Base-by-base conservation (phyloP, 2,329 filamentous ascomycete genomes). In the Colletotrichum cuscutae region DNA sequence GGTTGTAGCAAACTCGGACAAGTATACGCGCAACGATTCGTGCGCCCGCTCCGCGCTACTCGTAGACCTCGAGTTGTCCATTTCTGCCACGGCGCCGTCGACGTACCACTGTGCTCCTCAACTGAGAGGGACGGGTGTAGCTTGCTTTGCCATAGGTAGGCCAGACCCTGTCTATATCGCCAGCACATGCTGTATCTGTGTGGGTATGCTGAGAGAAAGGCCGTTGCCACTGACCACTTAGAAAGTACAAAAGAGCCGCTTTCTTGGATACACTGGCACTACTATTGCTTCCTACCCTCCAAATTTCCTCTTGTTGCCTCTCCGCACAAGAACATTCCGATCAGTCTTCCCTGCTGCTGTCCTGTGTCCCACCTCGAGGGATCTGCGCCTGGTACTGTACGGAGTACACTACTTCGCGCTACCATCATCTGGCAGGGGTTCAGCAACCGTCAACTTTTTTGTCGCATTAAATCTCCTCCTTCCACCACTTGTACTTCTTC, bases 401-500 rank as follows among this genome's bases (percentile, higher is more conserved):
- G 32, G 32, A 32, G 11, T 42, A 60, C 30, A 30, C 30, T 30
- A 1, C 65, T 67, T 67, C 56, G 54, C 35, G 65, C 59, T 60
- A 53, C 65, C 56, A 60, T 67, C 65, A 22, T 49, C 9, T n/a
- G 28, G 46, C 65, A 67, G 42, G 56, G 65, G 37, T 67, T 13
- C 15, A 22, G 13, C 37, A 22, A n/a, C 37, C 35, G 37, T 62
- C 37, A 35, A 66, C 35, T 57, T 53, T 56, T 60, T 60, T 15
- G 37, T 53, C 57, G 65, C 65, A 67, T 67, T 67, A 68, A 68
- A 64, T 62, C 66, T 68, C 37, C 66, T 57, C n/a, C 35, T 64
- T 26, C 66, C 59, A 52, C 42, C 65, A 59, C 24, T 32, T 35
- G 15, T 32, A 42, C 32, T 65, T 67, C 65, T 28, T 26, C 11